Evolutionary conservation across 345 rosid genomes (phyloP).

Genomic region (Theobroma cacao): DNA sequence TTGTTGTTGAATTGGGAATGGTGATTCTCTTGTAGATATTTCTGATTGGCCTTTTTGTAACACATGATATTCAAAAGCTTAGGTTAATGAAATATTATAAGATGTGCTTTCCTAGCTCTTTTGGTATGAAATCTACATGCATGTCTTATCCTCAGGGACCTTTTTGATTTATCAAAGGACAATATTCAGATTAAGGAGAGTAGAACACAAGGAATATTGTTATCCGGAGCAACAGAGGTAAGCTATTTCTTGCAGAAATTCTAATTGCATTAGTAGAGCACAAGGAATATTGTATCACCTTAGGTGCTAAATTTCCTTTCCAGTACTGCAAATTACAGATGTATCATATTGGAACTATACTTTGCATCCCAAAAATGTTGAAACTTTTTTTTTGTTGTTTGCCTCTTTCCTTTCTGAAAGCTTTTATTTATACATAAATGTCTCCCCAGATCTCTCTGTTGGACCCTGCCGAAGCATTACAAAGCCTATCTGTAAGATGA

Average conservation of each 20-base stretch:
- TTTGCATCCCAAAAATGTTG: not conserved
- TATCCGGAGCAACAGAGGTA: conserved; percentile 77
- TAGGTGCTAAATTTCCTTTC: not conserved
- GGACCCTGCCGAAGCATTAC: conserved; percentile 62
- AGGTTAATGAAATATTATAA: not conserved
- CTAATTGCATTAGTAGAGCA: not conserved
- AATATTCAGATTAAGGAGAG: conserved; percentile 84
- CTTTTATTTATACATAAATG: conserved; percentile 3
- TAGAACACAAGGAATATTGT: conserved; percentile 57
- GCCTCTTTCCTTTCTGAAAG: conserved; percentile 8
- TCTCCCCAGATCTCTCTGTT: conserved; percentile 43
- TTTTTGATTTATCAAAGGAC: conserved; percentile 75
- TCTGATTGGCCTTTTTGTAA: not conserved
- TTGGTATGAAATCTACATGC: not conserved
- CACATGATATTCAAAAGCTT: not conserved
- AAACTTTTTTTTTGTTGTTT: not conserved
- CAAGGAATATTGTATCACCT: too few relatives aligned
- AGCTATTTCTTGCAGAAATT: conserved; percentile 11
- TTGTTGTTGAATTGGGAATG: not conserved
- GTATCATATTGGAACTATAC: not conserved
- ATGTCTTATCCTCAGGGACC: conserved; percentile 51
- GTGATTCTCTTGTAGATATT: not conserved
- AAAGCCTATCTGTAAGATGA: conserved; percentile 62
- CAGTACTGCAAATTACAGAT: not conserved
- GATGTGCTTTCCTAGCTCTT: conserved; percentile 4